These are phyloP conservation scores for Aspergillus sojae DNA, from an alignment of 2,329 filamentous ascomycete genomes.

Conservation along the genomic window DNA sequence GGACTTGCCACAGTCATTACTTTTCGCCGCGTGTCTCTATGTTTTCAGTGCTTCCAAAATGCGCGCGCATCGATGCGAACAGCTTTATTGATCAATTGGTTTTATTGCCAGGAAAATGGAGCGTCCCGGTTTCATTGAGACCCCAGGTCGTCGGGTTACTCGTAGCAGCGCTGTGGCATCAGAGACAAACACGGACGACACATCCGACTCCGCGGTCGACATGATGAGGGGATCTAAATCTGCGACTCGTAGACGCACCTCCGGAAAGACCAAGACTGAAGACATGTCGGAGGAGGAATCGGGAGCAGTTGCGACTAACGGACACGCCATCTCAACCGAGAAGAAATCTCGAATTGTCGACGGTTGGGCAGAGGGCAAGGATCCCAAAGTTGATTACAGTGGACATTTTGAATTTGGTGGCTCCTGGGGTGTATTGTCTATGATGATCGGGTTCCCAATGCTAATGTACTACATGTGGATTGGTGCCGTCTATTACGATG, in stretches of 20 bases:
- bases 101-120: constrained; percentile 50
- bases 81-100: constrained; percentile 8
- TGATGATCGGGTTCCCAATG: constrained; percentile 92
- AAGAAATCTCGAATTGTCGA: constrained; percentile 40
- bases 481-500: constrained; percentile 88
- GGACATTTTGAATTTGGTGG: constrained; percentile 82
- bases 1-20: constrained; percentile 12
- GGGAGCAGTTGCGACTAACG: constrained; percentile 23
- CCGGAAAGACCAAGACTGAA: constrained; percentile 32
- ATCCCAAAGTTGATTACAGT: constrained; percentile 50
- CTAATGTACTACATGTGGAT: constrained; percentile 99
- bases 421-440: constrained; percentile 72
- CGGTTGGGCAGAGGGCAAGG: constrained; percentile 45
- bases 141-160: constrained; percentile 49
- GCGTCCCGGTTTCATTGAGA: constrained; percentile 56
- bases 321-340: constrained; percentile 21
- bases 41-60: not conserved
- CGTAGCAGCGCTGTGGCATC: constrained; percentile 44
- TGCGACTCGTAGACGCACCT: constrained; percentile 33
- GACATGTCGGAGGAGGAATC: constrained; percentile 26
- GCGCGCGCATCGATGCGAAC: not conserved
- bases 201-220: constrained; percentile 29
- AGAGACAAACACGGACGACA: constrained; percentile 34
- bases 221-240: constrained; percentile 26
- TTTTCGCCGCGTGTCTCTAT: constrained; percentile 13